Evolutionary conservation across 352 stramenopile species (phyloP).

Genomic region (Globisporangium cederbergense): DNA sequence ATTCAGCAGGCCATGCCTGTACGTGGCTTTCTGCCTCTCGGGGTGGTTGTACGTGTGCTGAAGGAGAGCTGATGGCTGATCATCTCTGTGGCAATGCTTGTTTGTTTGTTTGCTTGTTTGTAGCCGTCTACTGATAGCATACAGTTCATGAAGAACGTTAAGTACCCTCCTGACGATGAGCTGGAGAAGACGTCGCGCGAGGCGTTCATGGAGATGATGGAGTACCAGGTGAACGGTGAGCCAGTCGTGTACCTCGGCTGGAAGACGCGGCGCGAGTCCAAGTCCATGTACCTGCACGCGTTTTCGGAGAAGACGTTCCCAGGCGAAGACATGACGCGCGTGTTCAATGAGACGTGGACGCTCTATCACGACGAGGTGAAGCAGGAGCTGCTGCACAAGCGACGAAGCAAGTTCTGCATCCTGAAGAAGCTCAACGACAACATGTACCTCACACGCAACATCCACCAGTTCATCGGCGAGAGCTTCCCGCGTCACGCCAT

Average conservation of each 20-base stretch:
- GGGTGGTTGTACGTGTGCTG: neutral
- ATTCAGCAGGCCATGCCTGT: slow-evolving; percentile 85
- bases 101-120: neutral
- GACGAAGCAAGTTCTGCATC: slow-evolving; percentile 82
- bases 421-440: slow-evolving; percentile 84
- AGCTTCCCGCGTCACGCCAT: slow-evolving; percentile 83
- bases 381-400: slow-evolving; percentile 67
- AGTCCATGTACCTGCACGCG: slow-evolving; percentile 84
- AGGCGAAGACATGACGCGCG: slow-evolving; percentile 62
- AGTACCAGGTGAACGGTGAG: slow-evolving; percentile 76
- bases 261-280: slow-evolving; percentile 81
- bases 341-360: slow-evolving; percentile 79
- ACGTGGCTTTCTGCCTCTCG: slow-evolving; percentile 10
- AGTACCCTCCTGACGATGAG: slow-evolving; percentile 72
- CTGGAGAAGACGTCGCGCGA: slow-evolving; percentile 74
- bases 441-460: slow-evolving; percentile 84
- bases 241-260: slow-evolving; percentile 62
- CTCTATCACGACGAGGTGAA: slow-evolving; percentile 73
- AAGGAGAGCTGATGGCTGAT: neutral
- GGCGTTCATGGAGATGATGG: slow-evolving; percentile 78
- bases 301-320: slow-evolving; percentile 73
- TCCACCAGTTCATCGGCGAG: slow-evolving; percentile 86
- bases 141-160: slow-evolving; percentile 88
- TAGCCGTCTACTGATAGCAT: slow-evolving; percentile 82
- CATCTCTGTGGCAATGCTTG: slow-evolving; percentile 9